These are phyloP conservation scores for Aspergillus calidoustus DNA, from an alignment of 2,329 filamentous ascomycete genomes.

Conservation along the genomic window DNA sequence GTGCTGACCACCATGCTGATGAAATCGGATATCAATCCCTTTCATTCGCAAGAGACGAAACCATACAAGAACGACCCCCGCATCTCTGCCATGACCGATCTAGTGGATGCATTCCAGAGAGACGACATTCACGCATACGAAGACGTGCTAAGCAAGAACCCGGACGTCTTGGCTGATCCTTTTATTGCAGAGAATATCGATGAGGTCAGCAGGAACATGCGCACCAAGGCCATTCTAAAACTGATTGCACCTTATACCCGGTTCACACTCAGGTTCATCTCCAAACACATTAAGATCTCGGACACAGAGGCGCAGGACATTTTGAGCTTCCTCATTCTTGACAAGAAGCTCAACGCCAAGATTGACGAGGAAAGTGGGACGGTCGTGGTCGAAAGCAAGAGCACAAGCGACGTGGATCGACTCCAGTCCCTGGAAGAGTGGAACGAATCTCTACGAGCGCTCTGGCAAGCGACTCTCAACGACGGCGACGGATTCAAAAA, in stretches of 20 bases:
- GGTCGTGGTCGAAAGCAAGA: constrained; percentile 77
- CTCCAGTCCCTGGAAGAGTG: constrained; percentile 74
- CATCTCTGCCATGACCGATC: constrained; percentile 94
- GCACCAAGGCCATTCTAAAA: constrained; percentile 92
- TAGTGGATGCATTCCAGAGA: constrained; percentile 94
- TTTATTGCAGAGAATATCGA: constrained; percentile 99
- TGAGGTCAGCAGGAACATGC: constrained; percentile 97
- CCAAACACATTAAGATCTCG: constrained; percentile 83
- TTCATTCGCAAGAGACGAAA: constrained; percentile 98
- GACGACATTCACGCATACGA: constrained; percentile 95
- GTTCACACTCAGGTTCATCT: constrained; percentile 87
- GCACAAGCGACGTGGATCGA: constrained; percentile 70
- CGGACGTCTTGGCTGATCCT: constrained; percentile 84
- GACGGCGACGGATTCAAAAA: constrained; percentile 71
- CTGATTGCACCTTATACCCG: constrained; percentile 93
- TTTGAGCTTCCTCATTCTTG: constrained; percentile 89
- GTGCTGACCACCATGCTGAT: constrained; percentile 97
- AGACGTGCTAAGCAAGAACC: constrained; percentile 81
- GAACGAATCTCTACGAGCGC: constrained; percentile 67
- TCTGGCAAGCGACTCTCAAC: constrained; percentile 75
- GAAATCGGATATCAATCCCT: constrained; percentile 98
- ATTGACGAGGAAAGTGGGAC: constrained; percentile 88
- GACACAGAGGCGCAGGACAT: constrained; percentile 91
- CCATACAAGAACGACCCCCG: constrained; percentile 95
- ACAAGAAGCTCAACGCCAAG: constrained; percentile 82